Evolutionary conservation across 257 asterid species (phyloP).

Genomic region (Mentha longifolia): DNA sequence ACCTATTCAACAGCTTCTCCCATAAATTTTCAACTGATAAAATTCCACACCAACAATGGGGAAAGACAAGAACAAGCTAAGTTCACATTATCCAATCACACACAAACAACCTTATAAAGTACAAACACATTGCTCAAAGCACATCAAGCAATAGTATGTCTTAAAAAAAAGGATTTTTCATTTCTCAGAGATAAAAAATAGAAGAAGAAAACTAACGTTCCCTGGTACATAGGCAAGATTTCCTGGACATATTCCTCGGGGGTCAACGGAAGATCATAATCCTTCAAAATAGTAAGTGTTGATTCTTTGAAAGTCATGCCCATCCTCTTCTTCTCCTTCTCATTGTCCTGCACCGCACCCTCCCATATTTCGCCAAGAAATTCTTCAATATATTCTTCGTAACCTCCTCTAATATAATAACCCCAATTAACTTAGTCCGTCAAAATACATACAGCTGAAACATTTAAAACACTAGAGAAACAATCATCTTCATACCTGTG

Average conservation of each 20-base stretch:
- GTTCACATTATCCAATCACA: not conserved
- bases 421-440: conserved; percentile 15
- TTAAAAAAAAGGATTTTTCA: not conserved
- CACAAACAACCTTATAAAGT: not conserved
- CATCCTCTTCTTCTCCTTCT: conserved; percentile 73
- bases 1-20: not conserved
- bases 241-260: conserved; percentile 62
- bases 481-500: conserved; percentile 49
- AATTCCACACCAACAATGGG: not conserved
- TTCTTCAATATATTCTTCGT: conserved; percentile 67
- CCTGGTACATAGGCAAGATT: conserved; percentile 70
- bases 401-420: conserved; percentile 62
- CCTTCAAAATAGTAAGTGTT: conserved; percentile 51
- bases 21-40: not conserved
- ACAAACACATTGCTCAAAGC: too few species aligned
- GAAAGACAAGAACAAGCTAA: not conserved
- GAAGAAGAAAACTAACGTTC: conserved; percentile 64
- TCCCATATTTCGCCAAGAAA: conserved; percentile 71
- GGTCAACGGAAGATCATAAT: conserved; percentile 77
- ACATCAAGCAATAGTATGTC: not conserved
- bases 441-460: not conserved
- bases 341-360: conserved; percentile 60
- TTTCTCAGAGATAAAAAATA: not conserved
- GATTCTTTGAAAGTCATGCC: conserved; percentile 68
- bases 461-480: not conserved